Evolutionary conservation across 345 rosid genomes (phyloP), one percentile per base, ranked within the genome.

Genomic region (Aegle marmelos): DNA sequence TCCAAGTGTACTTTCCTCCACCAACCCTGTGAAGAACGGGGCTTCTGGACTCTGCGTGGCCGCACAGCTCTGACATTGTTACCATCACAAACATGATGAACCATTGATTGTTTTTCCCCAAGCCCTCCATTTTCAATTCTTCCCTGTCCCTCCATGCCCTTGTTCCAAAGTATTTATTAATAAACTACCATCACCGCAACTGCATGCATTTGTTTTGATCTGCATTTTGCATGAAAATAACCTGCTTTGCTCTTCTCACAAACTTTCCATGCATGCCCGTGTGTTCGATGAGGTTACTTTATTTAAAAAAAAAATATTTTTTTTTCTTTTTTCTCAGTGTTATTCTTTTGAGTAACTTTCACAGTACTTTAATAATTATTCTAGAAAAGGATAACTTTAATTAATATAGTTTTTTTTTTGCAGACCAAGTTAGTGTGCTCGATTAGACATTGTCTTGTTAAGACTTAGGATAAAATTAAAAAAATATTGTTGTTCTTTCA

Each of bases 1-100:
- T 79, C 94, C 94, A 89, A 4, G 81, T 81, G 75, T 71, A 69
- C 60, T 37, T 73, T 54, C 91, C 92, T 1, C 92, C 91, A 53
- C 94, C 94, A 19, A 90, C 92, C 84, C 90, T 82, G 57, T 88
- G 93, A 19, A 85, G 88, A 76, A 79, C 85, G 34, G 92, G 85
- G 11, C 85, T 9, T 59, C 85, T 79, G 74, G 78, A 57, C 31
- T 75, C 77, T 27, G 75, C 53, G 68, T 7, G 7, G n/a, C 0
- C 2, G 57, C 57, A 53, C 57, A 5, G 22, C 21, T 17, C 6
- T 16, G 8, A 1, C 22, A 53, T 16, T n/a, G 74, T 41, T 16
- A 33, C 24, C 74, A 68, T 68, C 56, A 59, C n/a, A 48, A 57
- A 48, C 34, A 73, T 7, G 33, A 72, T 30, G 58, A 31, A 1